Evolutionary conservation across 2,329 filamentous ascomycete genomes (phyloP).

Genomic region (Bipolaris oryzae): DNA sequence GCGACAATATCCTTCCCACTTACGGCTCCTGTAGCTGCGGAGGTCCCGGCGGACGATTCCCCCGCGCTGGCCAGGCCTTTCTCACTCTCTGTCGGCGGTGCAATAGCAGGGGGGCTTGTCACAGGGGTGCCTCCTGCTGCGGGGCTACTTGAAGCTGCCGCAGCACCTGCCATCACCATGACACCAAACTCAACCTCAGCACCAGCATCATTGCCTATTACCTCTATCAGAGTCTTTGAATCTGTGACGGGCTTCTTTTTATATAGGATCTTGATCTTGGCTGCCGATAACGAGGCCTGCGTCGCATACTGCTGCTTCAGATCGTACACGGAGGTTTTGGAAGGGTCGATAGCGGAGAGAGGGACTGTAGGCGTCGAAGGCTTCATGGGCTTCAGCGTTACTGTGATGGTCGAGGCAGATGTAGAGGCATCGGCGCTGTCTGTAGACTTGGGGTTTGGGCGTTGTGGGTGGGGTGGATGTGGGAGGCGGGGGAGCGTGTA

Average conservation of each 20-base stretch:
- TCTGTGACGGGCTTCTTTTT: conserved; percentile 86
- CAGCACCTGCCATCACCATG: conserved; percentile 77
- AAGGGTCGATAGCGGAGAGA: conserved; percentile 64
- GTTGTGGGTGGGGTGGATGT: conserved; percentile 59
- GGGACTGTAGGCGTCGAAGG: conserved; percentile 65
- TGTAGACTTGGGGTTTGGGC: conserved; percentile 52
- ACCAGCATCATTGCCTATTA: conserved; percentile 63
- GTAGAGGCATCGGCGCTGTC: conserved; percentile 45
- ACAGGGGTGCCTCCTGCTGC: conserved; percentile 51
- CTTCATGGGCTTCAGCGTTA: conserved; percentile 76
- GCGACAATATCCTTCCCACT: conserved; percentile 66
- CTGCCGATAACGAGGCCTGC: conserved; percentile 62
- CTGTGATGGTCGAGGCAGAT: conserved; percentile 54
- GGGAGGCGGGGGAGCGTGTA: conserved; percentile 74
- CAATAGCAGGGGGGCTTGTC: conserved; percentile 55
- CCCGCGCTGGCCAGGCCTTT: conserved; percentile 37
- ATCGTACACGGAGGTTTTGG: conserved; percentile 76
- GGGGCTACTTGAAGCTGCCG: conserved; percentile 50
- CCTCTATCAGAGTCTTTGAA: conserved; percentile 75
- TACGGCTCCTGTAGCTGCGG: conserved; percentile 51
- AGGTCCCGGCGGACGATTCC: conserved; percentile 10
- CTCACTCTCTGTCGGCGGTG: conserved; percentile 61
- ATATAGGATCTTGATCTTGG: conserved; percentile 84
- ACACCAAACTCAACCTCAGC: conserved; percentile 75
- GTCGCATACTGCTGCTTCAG: conserved; percentile 73